Conservation (phyloP, 805 yeast genomes). For the Metahyphopichia silvanorum region DNA sequence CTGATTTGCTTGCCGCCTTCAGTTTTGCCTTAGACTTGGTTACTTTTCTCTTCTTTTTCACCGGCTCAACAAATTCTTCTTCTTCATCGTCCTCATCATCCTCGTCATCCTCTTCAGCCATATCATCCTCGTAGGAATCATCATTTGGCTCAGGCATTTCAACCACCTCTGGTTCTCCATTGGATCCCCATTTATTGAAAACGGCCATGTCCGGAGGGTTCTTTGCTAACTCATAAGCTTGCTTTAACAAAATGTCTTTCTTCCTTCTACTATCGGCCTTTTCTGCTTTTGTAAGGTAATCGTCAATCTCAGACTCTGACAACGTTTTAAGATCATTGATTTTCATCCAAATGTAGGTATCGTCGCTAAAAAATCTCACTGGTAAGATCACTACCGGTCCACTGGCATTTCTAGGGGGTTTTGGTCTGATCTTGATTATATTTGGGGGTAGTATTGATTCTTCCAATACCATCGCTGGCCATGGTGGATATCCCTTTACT, state of each 20-base stretch:
- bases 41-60: conserved; percentile 1
- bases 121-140: no score
- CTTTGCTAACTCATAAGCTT: conserved; percentile 53
- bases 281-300: conserved; percentile 21
- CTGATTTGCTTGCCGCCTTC: neutral
- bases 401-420: conserved; percentile 21
- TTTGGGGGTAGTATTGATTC: conserved; percentile 56
- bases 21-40: neutral
- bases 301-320: conserved; percentile 36
- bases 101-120: conserved; percentile 11
- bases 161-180: conserved; percentile 42
- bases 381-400: conserved; percentile 26
- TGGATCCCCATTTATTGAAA: conserved; percentile 39
- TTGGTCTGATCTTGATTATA: conserved; percentile 51
- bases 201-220: conserved; percentile 41
- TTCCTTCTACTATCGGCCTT: conserved; percentile 23
- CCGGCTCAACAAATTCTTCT: neutral
- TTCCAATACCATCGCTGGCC: conserved; percentile 85
- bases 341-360: conserved; percentile 67
- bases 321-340: conserved; percentile 49
- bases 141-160: conserved; percentile 13
- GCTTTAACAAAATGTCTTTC: conserved; percentile 42
- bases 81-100: conserved; percentile 2
- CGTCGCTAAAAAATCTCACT: conserved; percentile 71
- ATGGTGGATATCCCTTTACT: conserved; percentile 82